Conservation (phyloP, 768 basidiomycete genomes). For the Agaricus sinodeliciosus region DNA sequence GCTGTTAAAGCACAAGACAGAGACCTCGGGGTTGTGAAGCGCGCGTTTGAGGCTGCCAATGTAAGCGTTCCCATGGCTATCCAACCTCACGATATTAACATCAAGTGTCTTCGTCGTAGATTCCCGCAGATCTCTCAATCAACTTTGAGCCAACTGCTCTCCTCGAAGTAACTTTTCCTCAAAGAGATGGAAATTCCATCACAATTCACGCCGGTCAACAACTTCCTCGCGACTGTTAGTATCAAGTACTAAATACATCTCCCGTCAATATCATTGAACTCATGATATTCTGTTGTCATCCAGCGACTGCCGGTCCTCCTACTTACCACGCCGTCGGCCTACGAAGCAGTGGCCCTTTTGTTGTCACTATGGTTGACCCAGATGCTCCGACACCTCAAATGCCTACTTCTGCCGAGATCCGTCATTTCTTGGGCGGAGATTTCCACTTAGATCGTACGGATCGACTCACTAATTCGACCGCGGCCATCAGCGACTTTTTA, state of each 20-base stretch:
- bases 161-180: constrained; percentile 20
- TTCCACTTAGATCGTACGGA: constrained; percentile 17
- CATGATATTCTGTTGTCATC: not conserved
- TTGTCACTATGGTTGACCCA: constrained; percentile 40
- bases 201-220: constrained; percentile 19
- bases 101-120: constrained; percentile 10
- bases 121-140: constrained; percentile 17
- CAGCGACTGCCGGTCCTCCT: constrained; percentile 33
- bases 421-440: constrained; percentile 42
- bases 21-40: constrained; percentile 15
- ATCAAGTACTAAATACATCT: not conserved
- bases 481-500: constrained; percentile 29
- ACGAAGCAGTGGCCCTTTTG: constrained; percentile 31
- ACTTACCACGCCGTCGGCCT: constrained; percentile 23
- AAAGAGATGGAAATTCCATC: constrained; percentile 12
- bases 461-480: constrained; percentile 27
- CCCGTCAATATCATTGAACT: not conserved
- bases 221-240: constrained; percentile 13
- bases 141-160: constrained; percentile 18
- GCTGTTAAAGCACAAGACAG: constrained; percentile 18
- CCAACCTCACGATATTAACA: not conserved
- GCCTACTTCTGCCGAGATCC: constrained; percentile 34
- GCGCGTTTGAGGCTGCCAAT: constrained; percentile 20
- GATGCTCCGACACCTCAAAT: constrained; percentile 46
- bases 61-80: constrained; percentile 10